phyloP scores from a whole-genome alignment of 768 basidiomycete species.

The Melanogaster broomeanus region DNA sequence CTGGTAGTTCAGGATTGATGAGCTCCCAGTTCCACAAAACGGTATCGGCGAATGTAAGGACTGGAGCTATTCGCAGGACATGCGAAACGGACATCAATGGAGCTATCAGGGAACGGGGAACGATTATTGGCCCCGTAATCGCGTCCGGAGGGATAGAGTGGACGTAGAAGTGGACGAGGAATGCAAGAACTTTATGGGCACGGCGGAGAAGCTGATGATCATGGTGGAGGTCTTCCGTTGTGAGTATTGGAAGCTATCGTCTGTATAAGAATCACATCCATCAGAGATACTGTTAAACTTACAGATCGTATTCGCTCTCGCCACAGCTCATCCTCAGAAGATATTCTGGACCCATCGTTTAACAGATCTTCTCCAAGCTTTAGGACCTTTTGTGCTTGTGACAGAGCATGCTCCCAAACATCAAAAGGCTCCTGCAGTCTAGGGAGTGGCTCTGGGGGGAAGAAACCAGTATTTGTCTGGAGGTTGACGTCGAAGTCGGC shows the following conservation, averaged over 20 bases:
- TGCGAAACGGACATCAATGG: slow-evolving; percentile 79
- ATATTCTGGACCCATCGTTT: slow-evolving; percentile 47
- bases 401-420: slow-evolving; percentile 73
- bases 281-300: slow-evolving; percentile 31
- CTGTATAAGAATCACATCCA: slow-evolving; percentile 11
- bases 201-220: slow-evolving; percentile 71
- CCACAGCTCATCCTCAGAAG: slow-evolving; percentile 67
- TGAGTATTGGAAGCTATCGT: slow-evolving; percentile 70
- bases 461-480: slow-evolving; percentile 70
- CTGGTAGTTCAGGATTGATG: slow-evolving; percentile 54
- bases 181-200: slow-evolving; percentile 88
- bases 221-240: slow-evolving; percentile 49
- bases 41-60: slow-evolving; percentile 94
- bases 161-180: slow-evolving; percentile 87
- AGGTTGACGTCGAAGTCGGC: slow-evolving; percentile 54
- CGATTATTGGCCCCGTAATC: slow-evolving; percentile 42
- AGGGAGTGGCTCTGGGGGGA: slow-evolving; percentile 67
- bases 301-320: slow-evolving; percentile 62
- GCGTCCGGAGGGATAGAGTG: slow-evolving; percentile 66
- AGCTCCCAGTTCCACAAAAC: slow-evolving; percentile 92
- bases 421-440: slow-evolving; percentile 53
- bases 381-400: slow-evolving; percentile 52
- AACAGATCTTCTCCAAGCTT: slow-evolving; percentile 59
- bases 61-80: slow-evolving; percentile 82
- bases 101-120: slow-evolving; percentile 77